These are phyloP conservation scores for Salix purpurea DNA, from an alignment of 345 rosid species.

Conservation along the genomic window DNA sequence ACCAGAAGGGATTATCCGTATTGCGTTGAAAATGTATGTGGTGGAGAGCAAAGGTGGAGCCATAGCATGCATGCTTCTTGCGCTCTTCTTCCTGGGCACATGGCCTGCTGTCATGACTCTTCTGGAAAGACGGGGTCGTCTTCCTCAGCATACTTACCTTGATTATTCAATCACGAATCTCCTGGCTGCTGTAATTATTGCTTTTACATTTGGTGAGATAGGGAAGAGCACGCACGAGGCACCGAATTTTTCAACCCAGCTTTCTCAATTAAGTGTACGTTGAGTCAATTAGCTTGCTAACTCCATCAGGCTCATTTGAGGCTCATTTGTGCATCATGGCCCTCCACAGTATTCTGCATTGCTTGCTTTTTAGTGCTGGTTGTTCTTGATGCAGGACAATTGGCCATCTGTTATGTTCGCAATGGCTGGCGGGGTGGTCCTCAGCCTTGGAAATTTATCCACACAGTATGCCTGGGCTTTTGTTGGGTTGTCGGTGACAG, in stretches of 20 bases:
- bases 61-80: conserved; percentile 58
- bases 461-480: conserved; percentile 82
- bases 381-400: conserved; percentile 40
- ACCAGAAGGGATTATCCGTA: conserved; percentile 1
- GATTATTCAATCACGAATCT: conserved; percentile 76
- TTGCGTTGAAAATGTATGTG: conserved; percentile 48
- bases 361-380: background rate
- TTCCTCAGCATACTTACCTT: conserved; percentile 87
- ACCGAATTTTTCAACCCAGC: conserved; percentile 58
- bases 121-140: conserved; percentile 76
- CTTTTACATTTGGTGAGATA: conserved; percentile 61
- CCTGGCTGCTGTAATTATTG: conserved; percentile 64
- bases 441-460: conserved; percentile 68
- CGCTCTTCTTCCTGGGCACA: conserved; percentile 70
- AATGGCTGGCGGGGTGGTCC: conserved; percentile 67
- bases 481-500: conserved; percentile 74
- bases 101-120: conserved; percentile 83
- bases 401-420: conserved; percentile 76
- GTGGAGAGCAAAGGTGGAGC: conserved; percentile 89
- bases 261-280: conserved; percentile 50
- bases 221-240: conserved; percentile 33
- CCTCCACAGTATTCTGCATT: background rate
- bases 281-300: background rate
- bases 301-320: background rate
- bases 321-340: background rate